Evolutionary conservation across 192 early-diverging fungal genomes (phyloP).

Genomic region (Dissophora globulifera): DNA sequence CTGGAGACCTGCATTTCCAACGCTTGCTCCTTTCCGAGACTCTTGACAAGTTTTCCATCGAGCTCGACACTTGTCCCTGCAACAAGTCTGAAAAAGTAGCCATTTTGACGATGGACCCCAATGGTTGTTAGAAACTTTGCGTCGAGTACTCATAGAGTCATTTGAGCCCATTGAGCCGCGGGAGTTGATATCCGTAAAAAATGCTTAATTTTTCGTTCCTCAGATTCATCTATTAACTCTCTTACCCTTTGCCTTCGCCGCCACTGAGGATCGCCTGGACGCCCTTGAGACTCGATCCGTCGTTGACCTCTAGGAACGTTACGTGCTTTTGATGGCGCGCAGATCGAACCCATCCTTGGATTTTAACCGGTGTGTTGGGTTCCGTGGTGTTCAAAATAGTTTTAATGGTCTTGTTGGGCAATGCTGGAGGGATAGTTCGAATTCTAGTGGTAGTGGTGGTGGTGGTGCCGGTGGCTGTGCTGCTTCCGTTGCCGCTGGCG

Average conservation of each 20-base stretch:
- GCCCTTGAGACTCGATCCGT: constrained; percentile 77
- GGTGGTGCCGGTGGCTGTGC: neutral
- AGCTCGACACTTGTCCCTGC: constrained; percentile 81
- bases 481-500: too few species aligned
- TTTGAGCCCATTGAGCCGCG: too few species aligned
- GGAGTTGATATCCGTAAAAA: too few species aligned
- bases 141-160: too few species aligned
- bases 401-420: constrained; percentile 51
- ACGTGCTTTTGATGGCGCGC: constrained; percentile 82
- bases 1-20: constrained; percentile 72
- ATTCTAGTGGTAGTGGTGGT: neutral
- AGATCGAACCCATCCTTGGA: constrained; percentile 87
- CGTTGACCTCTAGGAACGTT: constrained; percentile 81
- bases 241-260: constrained; percentile 67
- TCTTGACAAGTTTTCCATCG: constrained; percentile 71
- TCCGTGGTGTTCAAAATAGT: constrained; percentile 34
- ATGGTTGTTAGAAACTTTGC: too few species aligned
- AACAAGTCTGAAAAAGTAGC: constrained; percentile 64
- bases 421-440: constrained; percentile 31
- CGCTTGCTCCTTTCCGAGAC: constrained; percentile 76
- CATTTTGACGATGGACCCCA: too few species aligned
- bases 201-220: too few species aligned
- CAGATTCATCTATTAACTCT: too few species aligned
- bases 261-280: constrained; percentile 74
- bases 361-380: constrained; percentile 52